These are phyloP conservation scores for Durio zibethinus DNA, from an alignment of 345 rosid genomes.

Conservation along the genomic window DNA sequence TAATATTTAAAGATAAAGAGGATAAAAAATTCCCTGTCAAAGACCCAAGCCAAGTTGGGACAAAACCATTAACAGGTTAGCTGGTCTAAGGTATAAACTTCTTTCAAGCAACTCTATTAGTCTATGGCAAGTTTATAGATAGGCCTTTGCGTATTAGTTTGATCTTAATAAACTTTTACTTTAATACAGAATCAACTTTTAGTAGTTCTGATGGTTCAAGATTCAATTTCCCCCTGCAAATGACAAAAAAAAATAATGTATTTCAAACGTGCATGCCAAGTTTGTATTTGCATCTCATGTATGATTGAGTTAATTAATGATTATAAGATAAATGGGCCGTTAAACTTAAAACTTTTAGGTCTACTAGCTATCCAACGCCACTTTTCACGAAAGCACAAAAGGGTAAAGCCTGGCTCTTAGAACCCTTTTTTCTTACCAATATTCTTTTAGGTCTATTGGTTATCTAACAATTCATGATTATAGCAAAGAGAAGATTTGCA, in stretches of 20 bases:
- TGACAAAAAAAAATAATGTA: neutral
- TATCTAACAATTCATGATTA: neutral
- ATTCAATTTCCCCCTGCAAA: neutral
- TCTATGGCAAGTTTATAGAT: neutral
- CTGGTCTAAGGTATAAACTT: no score
- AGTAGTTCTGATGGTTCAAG: neutral
- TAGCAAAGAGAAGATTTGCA: neutral
- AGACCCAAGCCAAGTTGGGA: no score
- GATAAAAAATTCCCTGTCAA: no score
- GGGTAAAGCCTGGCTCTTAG: neutral
- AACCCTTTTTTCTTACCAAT: neutral
- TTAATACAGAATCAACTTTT: neutral
- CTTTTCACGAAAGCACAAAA: neutral
- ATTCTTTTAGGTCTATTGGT: neutral
- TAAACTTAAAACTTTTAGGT: neutral
- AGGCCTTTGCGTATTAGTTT: neutral
- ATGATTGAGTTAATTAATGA: neutral
- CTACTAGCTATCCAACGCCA: neutral
- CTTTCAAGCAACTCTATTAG: no score
- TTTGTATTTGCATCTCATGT: neutral
- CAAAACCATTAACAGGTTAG: no score
- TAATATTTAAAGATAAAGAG: no score
- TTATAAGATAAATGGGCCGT: neutral
- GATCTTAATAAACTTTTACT: neutral
- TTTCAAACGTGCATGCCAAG: neutral